These are phyloP conservation scores for Physcomitrium patens DNA, from an alignment of 225 moss, liverwort and hornwort genomes.

Conservation along the genomic window DNA sequence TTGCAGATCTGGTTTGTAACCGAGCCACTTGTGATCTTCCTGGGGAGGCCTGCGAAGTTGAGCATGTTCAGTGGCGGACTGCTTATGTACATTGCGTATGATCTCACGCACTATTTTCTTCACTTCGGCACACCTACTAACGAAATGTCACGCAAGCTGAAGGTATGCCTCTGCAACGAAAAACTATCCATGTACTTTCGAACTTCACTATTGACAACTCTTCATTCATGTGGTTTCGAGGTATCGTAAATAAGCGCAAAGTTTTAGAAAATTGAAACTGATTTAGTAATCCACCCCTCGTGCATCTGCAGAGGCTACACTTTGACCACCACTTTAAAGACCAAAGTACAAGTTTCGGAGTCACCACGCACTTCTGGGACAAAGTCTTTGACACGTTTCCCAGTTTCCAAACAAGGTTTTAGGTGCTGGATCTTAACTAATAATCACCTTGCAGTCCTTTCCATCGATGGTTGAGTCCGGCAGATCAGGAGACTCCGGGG, in stretches of 20 bases:
- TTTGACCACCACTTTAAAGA: conserved; percentile 84
- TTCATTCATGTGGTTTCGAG: no score
- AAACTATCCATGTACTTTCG: background rate
- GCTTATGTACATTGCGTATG: conserved; percentile 75
- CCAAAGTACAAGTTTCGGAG: conserved; percentile 61
- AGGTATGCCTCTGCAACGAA: conserved; percentile 43
- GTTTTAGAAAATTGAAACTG: no score
- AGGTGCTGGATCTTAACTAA: background rate
- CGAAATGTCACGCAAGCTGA: conserved; percentile 50
- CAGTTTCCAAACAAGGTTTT: background rate
- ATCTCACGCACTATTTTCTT: conserved; percentile 84
- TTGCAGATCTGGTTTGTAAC: conserved; percentile 58
- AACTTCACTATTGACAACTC: no score
- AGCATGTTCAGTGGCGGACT: conserved; percentile 65
- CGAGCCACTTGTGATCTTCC: conserved; percentile 41
- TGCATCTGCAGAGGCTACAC: conserved; percentile 65
- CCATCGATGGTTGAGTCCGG: background rate
- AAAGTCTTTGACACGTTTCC: conserved; percentile 68
- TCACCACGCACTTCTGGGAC: conserved; percentile 83
- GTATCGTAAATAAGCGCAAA: no score
- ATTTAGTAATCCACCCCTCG: no score
- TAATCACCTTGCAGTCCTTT: background rate
- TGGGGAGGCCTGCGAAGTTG: conserved; percentile 40
- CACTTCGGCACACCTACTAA: conserved; percentile 72
- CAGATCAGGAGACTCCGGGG: background rate